phyloP scores from a whole-genome alignment of 75 land plant species.

The Selaginella tamariscina region DNA sequence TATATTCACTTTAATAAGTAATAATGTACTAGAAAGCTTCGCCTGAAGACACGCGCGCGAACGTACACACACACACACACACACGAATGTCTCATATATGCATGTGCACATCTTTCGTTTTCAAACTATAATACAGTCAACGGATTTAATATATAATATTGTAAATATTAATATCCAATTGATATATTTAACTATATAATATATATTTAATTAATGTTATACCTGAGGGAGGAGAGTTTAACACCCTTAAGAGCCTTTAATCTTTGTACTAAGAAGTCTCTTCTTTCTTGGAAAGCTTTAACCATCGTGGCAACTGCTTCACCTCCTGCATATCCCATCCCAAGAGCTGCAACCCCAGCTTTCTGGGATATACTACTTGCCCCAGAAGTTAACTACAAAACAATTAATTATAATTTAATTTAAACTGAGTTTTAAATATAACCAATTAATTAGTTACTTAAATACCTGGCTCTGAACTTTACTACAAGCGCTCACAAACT shows the following conservation, averaged over 20 bases:
- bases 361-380: conserved; percentile 96
- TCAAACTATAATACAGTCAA: too few relatives aligned
- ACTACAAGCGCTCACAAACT: conserved; percentile 75
- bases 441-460: too few relatives aligned
- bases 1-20: too few relatives aligned
- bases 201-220: too few relatives aligned
- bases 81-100: too few relatives aligned
- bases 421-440: background rate
- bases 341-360: conserved; percentile 87
- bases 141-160: too few relatives aligned
- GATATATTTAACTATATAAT: too few relatives aligned
- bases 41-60: too few relatives aligned
- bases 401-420: background rate
- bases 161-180: too few relatives aligned
- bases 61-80: too few relatives aligned
- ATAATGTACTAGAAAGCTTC: too few relatives aligned
- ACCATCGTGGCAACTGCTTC: conserved; percentile 83
- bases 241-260: conserved; percentile 69
- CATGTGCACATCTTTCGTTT: too few relatives aligned
- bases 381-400: conserved; percentile 73
- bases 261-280: conserved; percentile 67
- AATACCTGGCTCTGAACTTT: conserved; percentile 95
- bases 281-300: conserved; percentile 68
- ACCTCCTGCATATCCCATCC: conserved; percentile 82
- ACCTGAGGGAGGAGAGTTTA: conserved; percentile 90